Percentiles rank a stretch among this genome's conserved stretches.
phyloP scores from a whole-genome alignment of 768 basidiomycete genomes.

The Gyrodon lividus region DNA sequence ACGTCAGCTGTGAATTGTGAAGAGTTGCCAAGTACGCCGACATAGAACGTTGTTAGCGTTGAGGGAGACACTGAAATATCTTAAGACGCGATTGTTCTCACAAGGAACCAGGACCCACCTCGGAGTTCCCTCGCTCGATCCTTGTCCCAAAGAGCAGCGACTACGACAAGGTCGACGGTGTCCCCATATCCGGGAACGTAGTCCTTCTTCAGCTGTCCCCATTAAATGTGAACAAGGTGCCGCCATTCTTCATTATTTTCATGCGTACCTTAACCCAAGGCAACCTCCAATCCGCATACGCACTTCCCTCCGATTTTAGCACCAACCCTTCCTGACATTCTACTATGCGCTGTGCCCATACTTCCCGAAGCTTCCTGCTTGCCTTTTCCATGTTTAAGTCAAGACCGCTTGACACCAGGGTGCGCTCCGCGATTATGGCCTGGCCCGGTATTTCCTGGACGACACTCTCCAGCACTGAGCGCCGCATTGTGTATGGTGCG shows the following conservation, averaged over 20 bases:
- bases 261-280: constrained; percentile 77
- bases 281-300: constrained; percentile 59
- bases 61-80: constrained; percentile 57
- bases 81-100: not conserved
- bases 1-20: constrained; percentile 41
- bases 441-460: constrained; percentile 56
- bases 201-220: constrained; percentile 66
- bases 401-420: constrained; percentile 35
- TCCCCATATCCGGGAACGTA: constrained; percentile 88
- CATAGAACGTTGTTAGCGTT: constrained; percentile 76
- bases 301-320: constrained; percentile 68
- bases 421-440: constrained; percentile 61
- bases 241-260: constrained; percentile 2
- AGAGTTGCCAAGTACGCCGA: constrained; percentile 63
- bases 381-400: constrained; percentile 10
- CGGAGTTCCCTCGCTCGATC: constrained; percentile 72
- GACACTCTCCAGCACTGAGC: constrained; percentile 57
- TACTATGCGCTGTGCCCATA: constrained; percentile 54
- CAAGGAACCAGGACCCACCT: constrained; percentile 42
- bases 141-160: constrained; percentile 81
- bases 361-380: constrained; percentile 33
- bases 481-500: constrained; percentile 56
- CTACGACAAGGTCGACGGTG: constrained; percentile 70
- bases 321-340: constrained; percentile 69
- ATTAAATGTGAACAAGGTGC: not conserved